Conservation (phyloP, 495 filamentous ascomycete genomes). For the Aspergillus cavernicola region DNA sequence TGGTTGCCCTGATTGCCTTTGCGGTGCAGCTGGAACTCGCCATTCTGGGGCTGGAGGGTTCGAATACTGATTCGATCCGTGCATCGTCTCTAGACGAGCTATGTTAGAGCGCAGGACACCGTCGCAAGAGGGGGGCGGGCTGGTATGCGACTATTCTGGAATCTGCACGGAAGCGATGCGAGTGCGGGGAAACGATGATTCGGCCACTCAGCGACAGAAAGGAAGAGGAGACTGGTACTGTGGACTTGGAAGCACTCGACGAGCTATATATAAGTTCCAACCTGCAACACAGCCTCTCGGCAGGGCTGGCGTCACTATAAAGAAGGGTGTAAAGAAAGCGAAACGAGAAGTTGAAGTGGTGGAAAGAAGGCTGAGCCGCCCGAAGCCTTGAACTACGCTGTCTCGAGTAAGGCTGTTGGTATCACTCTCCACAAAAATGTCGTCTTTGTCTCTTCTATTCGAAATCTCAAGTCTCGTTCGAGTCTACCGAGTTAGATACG, state of each 20-base stretch:
- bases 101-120: neutral
- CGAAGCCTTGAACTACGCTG: neutral
- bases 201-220: neutral
- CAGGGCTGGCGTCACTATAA: neutral
- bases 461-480: no score
- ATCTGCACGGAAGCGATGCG: neutral
- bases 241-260: neutral
- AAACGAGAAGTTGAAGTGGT: neutral
- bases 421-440: neutral
- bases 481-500: no score
- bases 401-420: neutral
- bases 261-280: neutral
- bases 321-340: neutral
- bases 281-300: neutral
- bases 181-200: neutral
- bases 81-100: constrained; percentile 18
- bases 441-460: no score
- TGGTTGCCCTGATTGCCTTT: constrained; percentile 12
- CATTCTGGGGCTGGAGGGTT: constrained; percentile 43
- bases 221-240: neutral
- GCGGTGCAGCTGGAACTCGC: constrained; percentile 28
- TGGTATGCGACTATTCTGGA: no score
- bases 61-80: constrained; percentile 25
- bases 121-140: neutral
- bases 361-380: neutral